A percentile compares a stretch with the other conserved stretches of the same genome.
Evolutionary conservation across 2,329 filamentous ascomycete species (phyloP).

Genomic region (Nemania abortiva): DNA sequence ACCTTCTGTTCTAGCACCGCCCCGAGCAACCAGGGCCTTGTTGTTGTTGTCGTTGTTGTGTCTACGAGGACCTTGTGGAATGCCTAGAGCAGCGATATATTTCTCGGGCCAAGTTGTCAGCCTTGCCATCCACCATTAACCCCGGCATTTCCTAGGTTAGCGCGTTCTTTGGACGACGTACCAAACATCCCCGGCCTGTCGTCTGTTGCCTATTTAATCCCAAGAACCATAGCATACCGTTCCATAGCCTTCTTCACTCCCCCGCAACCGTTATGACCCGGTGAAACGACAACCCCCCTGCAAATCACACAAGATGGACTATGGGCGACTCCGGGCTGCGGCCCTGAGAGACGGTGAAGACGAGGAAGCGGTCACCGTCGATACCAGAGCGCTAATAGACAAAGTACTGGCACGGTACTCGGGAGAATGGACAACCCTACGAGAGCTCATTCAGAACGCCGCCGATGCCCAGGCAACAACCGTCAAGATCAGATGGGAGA

Average conservation of each 20-base stretch:
- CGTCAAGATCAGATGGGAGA: constrained; percentile 93
- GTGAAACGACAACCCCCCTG: constrained; percentile 20
- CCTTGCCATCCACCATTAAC: constrained; percentile 12
- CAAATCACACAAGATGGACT: constrained; percentile 68
- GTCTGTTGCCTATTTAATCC: neutral
- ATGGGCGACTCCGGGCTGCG: constrained; percentile 82
- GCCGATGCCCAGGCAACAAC: constrained; percentile 93
- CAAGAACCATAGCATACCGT: constrained; percentile 1
- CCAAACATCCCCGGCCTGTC: neutral
- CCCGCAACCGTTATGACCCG: constrained; percentile 30
- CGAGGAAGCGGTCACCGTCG: constrained; percentile 97
- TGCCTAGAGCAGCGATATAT: constrained; percentile 18
- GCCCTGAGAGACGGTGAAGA: constrained; percentile 88
- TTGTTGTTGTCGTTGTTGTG: constrained; percentile 1
- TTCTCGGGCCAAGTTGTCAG: constrained; percentile 16
- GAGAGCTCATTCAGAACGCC: constrained; percentile 98
- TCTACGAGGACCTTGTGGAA: constrained; percentile 7
- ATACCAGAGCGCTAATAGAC: constrained; percentile 95
- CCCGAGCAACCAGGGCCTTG: neutral
- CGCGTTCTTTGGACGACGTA: neutral
- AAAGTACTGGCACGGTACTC: constrained; percentile 97
- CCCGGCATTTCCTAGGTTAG: neutral
- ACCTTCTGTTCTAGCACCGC: constrained; percentile 10
- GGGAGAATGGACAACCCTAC: constrained; percentile 89
- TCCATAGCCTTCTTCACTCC: constrained; percentile 5